Percentiles rank a stretch among this genome's conserved stretches.
Evolutionary conservation across 169 alveolate species (phyloP).

Genomic region (Eimeria sp.): DNA sequence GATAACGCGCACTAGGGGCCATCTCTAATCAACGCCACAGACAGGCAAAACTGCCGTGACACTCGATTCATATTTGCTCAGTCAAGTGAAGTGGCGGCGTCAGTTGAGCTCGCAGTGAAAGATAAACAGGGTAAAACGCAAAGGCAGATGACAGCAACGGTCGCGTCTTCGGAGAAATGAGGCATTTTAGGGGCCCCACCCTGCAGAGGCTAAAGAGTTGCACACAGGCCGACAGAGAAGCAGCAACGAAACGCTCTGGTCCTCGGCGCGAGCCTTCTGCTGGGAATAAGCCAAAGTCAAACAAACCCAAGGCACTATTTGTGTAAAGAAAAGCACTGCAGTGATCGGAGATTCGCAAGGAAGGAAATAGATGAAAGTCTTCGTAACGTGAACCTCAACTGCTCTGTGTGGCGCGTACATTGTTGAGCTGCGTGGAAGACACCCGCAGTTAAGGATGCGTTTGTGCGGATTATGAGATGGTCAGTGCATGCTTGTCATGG

Average conservation of each 20-base stretch:
- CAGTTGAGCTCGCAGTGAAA: slow-evolving; percentile 23
- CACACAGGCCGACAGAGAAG: slow-evolving; percentile 11
- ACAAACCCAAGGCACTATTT: slow-evolving; percentile 15
- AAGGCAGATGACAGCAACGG: not conserved
- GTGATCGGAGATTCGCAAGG: slow-evolving; percentile 32
- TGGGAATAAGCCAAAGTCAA: slow-evolving; percentile 38
- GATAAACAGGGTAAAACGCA: slow-evolving; percentile 1
- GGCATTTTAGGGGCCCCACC: not conserved
- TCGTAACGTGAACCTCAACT: not conserved
- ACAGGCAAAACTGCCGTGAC: not conserved
- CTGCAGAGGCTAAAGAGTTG: slow-evolving; percentile 56
- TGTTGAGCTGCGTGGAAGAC: slow-evolving; percentile 58
- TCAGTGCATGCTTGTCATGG: slow-evolving; percentile 60
- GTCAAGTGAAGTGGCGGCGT: slow-evolving; percentile 26
- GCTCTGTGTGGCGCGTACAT: not conserved
- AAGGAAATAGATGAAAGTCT: not conserved
- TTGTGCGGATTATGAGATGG: slow-evolving; percentile 57
- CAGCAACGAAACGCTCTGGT: slow-evolving; percentile 11
- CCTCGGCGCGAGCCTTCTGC: slow-evolving; percentile 11
- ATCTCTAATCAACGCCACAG: not conserved
- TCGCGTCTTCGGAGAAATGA: slow-evolving; percentile 17
- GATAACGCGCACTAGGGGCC: not conserved
- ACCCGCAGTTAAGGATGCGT: slow-evolving; percentile 3
- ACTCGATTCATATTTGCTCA: slow-evolving; percentile 4
- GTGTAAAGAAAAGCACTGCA: slow-evolving; percentile 51